Conservation (phyloP, 305 asterid species). For the Rubia tinctorum region DNA sequence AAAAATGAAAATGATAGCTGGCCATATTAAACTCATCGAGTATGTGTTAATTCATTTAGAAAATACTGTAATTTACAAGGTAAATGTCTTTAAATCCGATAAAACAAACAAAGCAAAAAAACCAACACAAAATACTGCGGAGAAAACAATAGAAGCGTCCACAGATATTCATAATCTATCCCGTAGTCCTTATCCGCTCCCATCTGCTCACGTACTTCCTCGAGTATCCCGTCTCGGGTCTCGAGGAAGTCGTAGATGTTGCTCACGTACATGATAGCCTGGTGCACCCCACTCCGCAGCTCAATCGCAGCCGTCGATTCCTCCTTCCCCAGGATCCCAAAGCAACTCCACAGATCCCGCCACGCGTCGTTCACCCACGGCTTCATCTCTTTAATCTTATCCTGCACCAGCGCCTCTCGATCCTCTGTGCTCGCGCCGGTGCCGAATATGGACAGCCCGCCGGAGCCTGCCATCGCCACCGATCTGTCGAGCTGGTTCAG, state of each 20-base stretch:
- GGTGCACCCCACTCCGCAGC: slow-evolving; percentile 12
- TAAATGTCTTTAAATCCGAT: slow-evolving; percentile 16
- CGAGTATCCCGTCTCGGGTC: not conserved
- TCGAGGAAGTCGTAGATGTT: slow-evolving; percentile 14
- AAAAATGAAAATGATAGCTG: not conserved
- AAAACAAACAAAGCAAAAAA: slow-evolving; percentile 41
- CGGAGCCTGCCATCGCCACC: slow-evolving; percentile 13
- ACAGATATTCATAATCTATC: not conserved
- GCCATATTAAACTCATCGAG: not conserved
- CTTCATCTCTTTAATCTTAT: not conserved
- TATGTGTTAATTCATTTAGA: not conserved
- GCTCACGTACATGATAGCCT: slow-evolving; percentile 8
- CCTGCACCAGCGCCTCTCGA: not conserved
- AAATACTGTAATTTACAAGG: not conserved
- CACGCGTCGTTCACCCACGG: slow-evolving; percentile 9
- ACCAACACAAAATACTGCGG: slow-evolving; percentile 37
- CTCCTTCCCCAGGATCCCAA: slow-evolving; percentile 7
- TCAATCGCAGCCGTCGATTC: slow-evolving; percentile 19
- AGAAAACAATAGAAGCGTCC: slow-evolving; percentile 23
- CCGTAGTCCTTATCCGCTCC: not conserved
- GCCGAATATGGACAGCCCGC: not conserved
- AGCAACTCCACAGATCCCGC: slow-evolving; percentile 16
- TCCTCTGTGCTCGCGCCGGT: not conserved
- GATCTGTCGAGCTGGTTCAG: slow-evolving; percentile 27
- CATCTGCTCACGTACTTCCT: not conserved